Conservation (phyloP, 2,329 filamentous ascomycete species). For the Sporothrix euskadiensis region DNA sequence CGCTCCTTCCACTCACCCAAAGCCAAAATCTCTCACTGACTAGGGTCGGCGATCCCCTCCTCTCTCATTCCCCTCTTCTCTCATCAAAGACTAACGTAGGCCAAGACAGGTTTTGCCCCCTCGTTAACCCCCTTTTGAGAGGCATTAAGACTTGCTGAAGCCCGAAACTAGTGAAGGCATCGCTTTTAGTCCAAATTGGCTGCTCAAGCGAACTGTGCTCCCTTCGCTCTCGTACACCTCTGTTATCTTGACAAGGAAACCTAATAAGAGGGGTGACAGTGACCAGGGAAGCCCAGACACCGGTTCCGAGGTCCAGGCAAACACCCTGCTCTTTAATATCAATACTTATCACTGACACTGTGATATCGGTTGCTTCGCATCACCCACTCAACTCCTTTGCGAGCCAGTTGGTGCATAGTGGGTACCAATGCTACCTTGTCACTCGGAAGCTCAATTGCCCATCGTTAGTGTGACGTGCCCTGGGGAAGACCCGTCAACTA, state of each 20-base stretch:
- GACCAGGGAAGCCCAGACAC: conserved; percentile 9
- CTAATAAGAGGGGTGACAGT: neutral
- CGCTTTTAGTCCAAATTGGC: neutral
- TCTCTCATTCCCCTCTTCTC: neutral
- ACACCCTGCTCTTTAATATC: neutral
- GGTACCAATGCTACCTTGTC: neutral
- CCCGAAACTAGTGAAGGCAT: neutral
- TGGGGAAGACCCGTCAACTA: neutral
- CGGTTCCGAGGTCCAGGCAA: neutral
- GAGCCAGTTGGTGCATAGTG: neutral
- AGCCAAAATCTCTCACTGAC: neutral
- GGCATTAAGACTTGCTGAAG: neutral
- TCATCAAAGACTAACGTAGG: neutral
- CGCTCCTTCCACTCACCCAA: neutral
- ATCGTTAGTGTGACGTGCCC: conserved; percentile 15
- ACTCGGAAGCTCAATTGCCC: conserved; percentile 10
- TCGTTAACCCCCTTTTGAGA: neutral
- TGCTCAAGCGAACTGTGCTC: neutral
- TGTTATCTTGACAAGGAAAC: neutral
- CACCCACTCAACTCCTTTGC: neutral
- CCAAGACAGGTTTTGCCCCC: neutral
- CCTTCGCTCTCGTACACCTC: neutral
- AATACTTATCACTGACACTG: neutral
- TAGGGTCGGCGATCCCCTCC: neutral
- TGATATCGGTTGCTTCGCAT: neutral